Evolutionary conservation across 495 filamentous ascomycete species (phyloP), one percentile per base, ranked within the genome.

Genomic region (Glarea lozoyensis): DNA sequence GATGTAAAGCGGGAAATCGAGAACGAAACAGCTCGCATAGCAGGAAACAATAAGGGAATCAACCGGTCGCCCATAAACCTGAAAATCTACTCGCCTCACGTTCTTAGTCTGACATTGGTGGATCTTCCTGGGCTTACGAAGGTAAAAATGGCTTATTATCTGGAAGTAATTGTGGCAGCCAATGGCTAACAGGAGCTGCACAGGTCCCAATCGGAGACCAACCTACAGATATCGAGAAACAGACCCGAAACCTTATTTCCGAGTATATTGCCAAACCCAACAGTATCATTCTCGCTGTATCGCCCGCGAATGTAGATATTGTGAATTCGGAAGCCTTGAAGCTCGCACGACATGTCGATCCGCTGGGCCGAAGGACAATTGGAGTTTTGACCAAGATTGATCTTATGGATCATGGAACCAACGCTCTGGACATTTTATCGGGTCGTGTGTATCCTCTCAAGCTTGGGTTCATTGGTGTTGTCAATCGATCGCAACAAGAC

Each of bases 251-350:
- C 42, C 73, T 99, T 45, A 99, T 99, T 48, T 78, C 89, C 42
- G 92, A 99, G 68, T 99, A 99, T 56, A 99, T 95, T 52, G 92
- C 92, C 10, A 99, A 99, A 62, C 92, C 92, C 5, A 99, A 99
- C 70, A 97, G 88, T 59, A 94, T 99, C 59, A 81, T 99, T 51
- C 72, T 99, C 24, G 92, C 92, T 36, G 92, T 99, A 4, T 99
- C 92, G 3, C 92, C 92, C 0, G 92, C 92, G 11, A 99, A 99
- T 60, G 93, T 97, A 43, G 92, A 97, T 56, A 76, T 99, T 52
- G 92, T 99, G 61, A 99, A 99, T 63, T 97, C 93, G 20, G 92
- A 99, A 62, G 88, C 92, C 9, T 66, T 99, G 50, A 99, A 99
- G 61, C 84, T 99, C 38, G 92, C 92, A 43, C 78, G 92, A 16